These are phyloP conservation scores for Fusarium virguliforme DNA, from an alignment of 2,329 filamentous ascomycete genomes.

Conservation along the genomic window DNA sequence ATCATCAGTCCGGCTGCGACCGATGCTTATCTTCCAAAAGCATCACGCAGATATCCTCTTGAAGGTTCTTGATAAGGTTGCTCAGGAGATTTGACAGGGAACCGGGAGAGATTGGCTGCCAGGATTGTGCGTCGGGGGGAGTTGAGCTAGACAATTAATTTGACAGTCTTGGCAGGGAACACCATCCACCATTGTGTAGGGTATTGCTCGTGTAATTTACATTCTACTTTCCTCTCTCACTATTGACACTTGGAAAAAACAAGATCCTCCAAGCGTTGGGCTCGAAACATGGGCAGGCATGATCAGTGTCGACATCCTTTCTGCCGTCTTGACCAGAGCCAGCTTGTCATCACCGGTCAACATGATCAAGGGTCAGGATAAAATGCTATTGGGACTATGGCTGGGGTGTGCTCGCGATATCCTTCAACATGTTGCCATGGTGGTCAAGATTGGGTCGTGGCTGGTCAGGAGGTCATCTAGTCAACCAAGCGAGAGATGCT, in stretches of 20 bases:
- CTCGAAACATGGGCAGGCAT: not conserved
- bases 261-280: not conserved
- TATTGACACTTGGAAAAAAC: not conserved
- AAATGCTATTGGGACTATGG: not conserved
- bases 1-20: not conserved
- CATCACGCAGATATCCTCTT: constrained; percentile 2
- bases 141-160: too few species aligned
- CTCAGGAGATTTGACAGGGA: not conserved
- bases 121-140: too few species aligned
- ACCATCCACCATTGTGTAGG: too few species aligned
- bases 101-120: not conserved
- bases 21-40: constrained; percentile 12
- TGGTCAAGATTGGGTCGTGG: too few species aligned
- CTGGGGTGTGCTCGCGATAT: too few species aligned
- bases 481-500: too few species aligned
- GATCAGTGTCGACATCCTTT: not conserved
- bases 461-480: not conserved
- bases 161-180: too few species aligned
- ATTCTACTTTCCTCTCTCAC: not conserved
- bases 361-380: not conserved
- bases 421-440: too few species aligned
- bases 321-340: not conserved
- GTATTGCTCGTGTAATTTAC: too few species aligned
- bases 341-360: not conserved
- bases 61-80: not conserved